Evolutionary conservation across 1,284 basidiomycete genomes (phyloP).

Genomic region (Fomitopsis palustris): DNA sequence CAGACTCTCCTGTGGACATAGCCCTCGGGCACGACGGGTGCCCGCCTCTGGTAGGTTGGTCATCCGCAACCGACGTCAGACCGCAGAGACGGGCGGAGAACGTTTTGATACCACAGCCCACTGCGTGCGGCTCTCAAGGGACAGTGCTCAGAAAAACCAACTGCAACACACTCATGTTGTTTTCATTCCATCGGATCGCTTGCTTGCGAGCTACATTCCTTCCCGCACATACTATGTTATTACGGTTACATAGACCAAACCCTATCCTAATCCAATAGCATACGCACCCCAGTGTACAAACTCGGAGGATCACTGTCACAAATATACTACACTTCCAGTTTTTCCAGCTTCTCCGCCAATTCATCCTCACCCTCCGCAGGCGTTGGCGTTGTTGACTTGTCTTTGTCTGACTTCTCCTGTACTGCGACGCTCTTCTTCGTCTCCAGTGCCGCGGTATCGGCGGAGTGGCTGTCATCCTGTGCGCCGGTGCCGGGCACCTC

Average conservation of each 20-base stretch:
- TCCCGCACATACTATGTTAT: conserved; percentile 3
- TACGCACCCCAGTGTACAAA: conserved; percentile 2
- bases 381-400: background rate
- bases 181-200: background rate
- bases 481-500: conserved; percentile 30
- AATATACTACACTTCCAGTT: conserved; percentile 34
- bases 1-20: conserved; percentile 24
- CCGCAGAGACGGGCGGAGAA: background rate
- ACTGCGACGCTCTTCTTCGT: conserved; percentile 12
- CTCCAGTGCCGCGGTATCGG: conserved; percentile 14
- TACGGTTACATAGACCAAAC: conserved; percentile 5
- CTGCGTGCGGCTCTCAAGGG: background rate
- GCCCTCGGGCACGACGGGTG: background rate
- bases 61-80: background rate
- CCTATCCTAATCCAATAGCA: conserved; percentile 6
- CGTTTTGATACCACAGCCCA: background rate
- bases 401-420: conserved; percentile 2
- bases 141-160: background rate
- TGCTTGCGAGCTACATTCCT: background rate
- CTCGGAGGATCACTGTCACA: conserved; percentile 4
- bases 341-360: conserved; percentile 41
- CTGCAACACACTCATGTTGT: background rate
- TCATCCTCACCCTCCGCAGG: conserved; percentile 21
- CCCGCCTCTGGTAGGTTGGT: background rate
- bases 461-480: conserved; percentile 9